These are phyloP conservation scores for Collariella sp. DNA, from an alignment of 495 filamentous ascomycete genomes.

Conservation along the genomic window DNA sequence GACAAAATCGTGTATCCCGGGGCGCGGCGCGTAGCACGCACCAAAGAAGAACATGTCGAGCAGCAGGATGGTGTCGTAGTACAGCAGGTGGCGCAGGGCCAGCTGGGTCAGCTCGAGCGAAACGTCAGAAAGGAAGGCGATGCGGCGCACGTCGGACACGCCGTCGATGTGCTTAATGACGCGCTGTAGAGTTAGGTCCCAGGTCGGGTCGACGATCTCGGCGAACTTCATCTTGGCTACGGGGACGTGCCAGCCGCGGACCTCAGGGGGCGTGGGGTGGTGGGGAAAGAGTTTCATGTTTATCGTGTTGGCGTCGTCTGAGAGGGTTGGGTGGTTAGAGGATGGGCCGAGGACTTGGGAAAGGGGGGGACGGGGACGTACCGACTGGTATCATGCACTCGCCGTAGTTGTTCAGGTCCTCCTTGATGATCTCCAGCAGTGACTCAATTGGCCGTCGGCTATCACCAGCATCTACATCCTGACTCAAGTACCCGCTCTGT, in stretches of 20 bases:
- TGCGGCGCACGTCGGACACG: slow-evolving; percentile 74
- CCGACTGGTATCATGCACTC: slow-evolving; percentile 96
- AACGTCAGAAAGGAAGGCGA: slow-evolving; percentile 74
- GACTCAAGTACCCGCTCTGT: slow-evolving; percentile 67
- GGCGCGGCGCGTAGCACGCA: slow-evolving; percentile 74
- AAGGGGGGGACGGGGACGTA: slow-evolving; percentile 28
- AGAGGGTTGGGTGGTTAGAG: background rate
- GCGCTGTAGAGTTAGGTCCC: slow-evolving; percentile 82
- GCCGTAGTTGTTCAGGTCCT: slow-evolving; percentile 93
- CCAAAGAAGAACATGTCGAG: slow-evolving; percentile 91
- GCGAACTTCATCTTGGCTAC: slow-evolving; percentile 73
- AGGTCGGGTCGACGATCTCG: slow-evolving; percentile 67
- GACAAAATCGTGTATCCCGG: slow-evolving; percentile 68
- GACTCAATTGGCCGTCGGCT: slow-evolving; percentile 58
- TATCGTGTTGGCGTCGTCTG: slow-evolving; percentile 82
- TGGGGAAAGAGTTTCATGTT: slow-evolving; percentile 93
- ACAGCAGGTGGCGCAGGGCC: slow-evolving; percentile 77
- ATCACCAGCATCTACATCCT: slow-evolving; percentile 37
- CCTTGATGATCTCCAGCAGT: slow-evolving; percentile 82
- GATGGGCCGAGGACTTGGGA: background rate
- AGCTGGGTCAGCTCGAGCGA: slow-evolving; percentile 75
- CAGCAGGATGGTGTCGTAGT: slow-evolving; percentile 79
- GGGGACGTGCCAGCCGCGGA: slow-evolving; percentile 83
- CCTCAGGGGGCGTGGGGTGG: slow-evolving; percentile 64
- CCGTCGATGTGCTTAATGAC: slow-evolving; percentile 83